Percentiles rank a stretch among this genome's conserved stretches.
phyloP scores from a whole-genome alignment of 2,329 filamentous ascomycete genomes.

The Stachybotrys echinatus region DNA sequence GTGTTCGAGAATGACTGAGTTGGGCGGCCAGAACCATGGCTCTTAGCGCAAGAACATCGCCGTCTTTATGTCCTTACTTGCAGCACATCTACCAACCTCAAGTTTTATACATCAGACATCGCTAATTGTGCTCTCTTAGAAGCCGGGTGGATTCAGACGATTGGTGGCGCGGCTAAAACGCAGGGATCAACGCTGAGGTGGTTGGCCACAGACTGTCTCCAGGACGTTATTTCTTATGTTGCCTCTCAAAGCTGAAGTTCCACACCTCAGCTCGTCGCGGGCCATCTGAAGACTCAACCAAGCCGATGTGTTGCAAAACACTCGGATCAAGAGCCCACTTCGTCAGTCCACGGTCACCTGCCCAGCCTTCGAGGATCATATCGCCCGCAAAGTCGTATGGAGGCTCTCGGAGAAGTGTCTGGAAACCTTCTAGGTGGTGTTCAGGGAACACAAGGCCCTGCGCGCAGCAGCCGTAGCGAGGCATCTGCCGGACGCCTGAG shows the following conservation, averaged over 20 bases:
- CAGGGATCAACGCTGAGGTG: too few relatives aligned
- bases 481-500: constrained; percentile 25
- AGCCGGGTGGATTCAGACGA: too few relatives aligned
- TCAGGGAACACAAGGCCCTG: constrained; percentile 30
- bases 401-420: constrained; percentile 19
- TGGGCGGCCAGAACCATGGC: too few relatives aligned
- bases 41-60: too few relatives aligned
- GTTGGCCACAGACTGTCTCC: neutral
- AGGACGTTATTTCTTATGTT: neutral
- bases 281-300: constrained; percentile 15
- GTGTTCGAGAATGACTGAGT: too few relatives aligned
- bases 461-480: constrained; percentile 31
- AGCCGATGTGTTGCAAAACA: constrained; percentile 30
- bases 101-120: too few relatives aligned
- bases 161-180: too few relatives aligned
- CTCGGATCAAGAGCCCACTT: constrained; percentile 33
- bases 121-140: too few relatives aligned
- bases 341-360: constrained; percentile 17
- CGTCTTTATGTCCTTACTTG: too few relatives aligned
- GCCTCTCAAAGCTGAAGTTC: constrained; percentile 29
- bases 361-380: constrained; percentile 28
- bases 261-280: constrained; percentile 21
- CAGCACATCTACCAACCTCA: too few relatives aligned
- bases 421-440: constrained; percentile 21
- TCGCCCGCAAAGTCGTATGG: constrained; percentile 28